Conservation (phyloP, 345 rosid species). For the Lenwebbia sp. region DNA sequence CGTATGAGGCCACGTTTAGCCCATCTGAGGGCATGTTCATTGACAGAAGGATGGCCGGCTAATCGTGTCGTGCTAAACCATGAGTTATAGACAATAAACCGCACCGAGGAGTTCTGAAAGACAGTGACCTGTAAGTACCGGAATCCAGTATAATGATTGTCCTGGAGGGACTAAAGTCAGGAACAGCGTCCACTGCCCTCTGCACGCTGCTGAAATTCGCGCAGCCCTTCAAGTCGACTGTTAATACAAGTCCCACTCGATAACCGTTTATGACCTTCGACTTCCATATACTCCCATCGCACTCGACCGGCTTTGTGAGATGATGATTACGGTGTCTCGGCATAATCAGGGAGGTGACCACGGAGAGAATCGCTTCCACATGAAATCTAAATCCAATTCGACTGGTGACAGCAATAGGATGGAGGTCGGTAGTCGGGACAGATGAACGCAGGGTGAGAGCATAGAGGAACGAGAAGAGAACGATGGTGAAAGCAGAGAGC, state of each 20-base stretch:
- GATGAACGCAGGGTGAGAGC: slow-evolving; percentile 8
- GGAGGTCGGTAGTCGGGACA: background rate
- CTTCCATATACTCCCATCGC: slow-evolving; percentile 24
- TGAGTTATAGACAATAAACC: background rate
- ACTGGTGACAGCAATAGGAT: background rate
- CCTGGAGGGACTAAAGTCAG: slow-evolving; percentile 34
- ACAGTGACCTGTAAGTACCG: slow-evolving; percentile 62
- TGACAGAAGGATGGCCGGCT: background rate
- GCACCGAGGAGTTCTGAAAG: background rate
- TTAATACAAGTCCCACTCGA: slow-evolving; percentile 32
- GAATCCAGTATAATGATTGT: slow-evolving; percentile 56
- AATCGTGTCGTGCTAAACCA: background rate
- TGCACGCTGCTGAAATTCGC: slow-evolving; percentile 62
- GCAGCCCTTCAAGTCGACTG: slow-evolving; percentile 57
- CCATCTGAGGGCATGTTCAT: background rate
- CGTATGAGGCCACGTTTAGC: background rate
- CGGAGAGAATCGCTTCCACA: background rate
- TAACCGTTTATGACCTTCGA: slow-evolving; percentile 4
- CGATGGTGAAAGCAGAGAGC: slow-evolving; percentile 24
- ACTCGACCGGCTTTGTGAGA: slow-evolving; percentile 4
- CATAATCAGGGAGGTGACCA: background rate
- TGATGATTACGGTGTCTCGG: background rate
- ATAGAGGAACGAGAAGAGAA: slow-evolving; percentile 14
- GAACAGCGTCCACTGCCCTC: slow-evolving; percentile 59
- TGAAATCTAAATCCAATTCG: background rate